phyloP scores from a whole-genome alignment of 2,329 filamentous ascomycete genomes.

The Harringtonia lauricola region DNA sequence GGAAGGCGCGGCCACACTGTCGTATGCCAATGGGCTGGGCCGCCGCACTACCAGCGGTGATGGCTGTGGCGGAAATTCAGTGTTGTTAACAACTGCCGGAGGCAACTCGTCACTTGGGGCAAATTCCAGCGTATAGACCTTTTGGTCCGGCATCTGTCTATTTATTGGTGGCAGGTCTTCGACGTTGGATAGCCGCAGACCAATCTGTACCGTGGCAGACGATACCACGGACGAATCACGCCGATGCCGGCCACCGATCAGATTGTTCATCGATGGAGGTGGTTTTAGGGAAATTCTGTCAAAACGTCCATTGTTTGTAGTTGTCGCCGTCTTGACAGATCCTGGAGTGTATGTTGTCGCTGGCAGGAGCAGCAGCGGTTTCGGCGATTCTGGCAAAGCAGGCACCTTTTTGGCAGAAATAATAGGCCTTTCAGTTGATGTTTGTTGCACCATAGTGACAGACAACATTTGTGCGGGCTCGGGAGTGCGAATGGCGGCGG shows the following conservation, averaged over 20 bases:
- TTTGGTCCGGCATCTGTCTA: constrained; percentile 19
- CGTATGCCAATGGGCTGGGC: constrained; percentile 9
- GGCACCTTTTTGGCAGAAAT: constrained; percentile 20
- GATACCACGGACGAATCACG: constrained; percentile 53
- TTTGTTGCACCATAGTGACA: too few relatives aligned
- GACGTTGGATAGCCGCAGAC: constrained; percentile 53
- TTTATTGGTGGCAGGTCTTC: constrained; percentile 33
- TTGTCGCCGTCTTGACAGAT: background rate
- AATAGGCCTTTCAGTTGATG: background rate
- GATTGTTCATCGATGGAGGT: constrained; percentile 30
- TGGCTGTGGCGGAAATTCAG: background rate
- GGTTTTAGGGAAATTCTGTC: constrained; percentile 25
- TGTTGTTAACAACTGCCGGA: background rate
- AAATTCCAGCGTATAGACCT: constrained; percentile 24
- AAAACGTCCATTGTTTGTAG: constrained; percentile 4
- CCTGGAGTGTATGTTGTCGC: constrained; percentile 33
- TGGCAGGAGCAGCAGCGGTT: constrained; percentile 29
- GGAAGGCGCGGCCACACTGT: background rate
- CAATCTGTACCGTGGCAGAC: constrained; percentile 61
- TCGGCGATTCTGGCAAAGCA: constrained; percentile 23
- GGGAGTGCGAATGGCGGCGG: constrained; percentile 17
- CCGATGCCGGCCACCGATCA: constrained; percentile 32
- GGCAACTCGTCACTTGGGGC: background rate
- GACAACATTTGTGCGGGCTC: constrained; percentile 20
- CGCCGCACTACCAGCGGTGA: background rate